Evolutionary conservation across 2,329 filamentous ascomycete genomes (phyloP), one percentile per base, ranked within the genome.

Genomic region (Phialocephala sp.): DNA sequence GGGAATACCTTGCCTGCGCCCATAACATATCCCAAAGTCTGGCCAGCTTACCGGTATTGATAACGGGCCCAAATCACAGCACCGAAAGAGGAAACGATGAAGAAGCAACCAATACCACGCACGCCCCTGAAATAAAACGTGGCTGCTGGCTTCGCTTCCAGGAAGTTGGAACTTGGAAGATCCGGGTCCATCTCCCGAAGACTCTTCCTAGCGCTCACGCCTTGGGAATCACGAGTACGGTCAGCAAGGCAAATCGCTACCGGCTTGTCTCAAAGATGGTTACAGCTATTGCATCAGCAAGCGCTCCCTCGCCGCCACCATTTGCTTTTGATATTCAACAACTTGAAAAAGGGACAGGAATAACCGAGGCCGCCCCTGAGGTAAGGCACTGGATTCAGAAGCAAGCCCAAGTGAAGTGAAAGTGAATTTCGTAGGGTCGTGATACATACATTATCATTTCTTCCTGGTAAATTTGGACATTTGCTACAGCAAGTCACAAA

Each of bases 371-470:
- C 3, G 45, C 8, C 45, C 45, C 45, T 50, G 45, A 24, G 4
- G n/a, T 50, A n/a, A 50, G n/a, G 22, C 45, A 50, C 12, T 20
- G 45, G 45, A 9, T 50, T 20, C n/a, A 50, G 22, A 45, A 45
- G 18, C 43, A 45, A 45, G n/a, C 6, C 4, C 14, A 43, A 43
- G n/a, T 11, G n/a, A 50, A 50, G 8, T 24, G n/a, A n/a, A 47
- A 50, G 8, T 20, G 43, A 41, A 41, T 41, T 41, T 41, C 37
- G 9, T 18, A 41, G 15, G 15, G 11, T 24, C 45, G 45, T 54
- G 12, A 54, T 32, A 14, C 50, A 54, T 54, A 54, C 50, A 54
- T 54, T 54, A 54, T 54, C 50, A 35, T 54, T 54, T n/a, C 50
- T 54, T 54, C 50, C 18, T 22, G 15, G 50, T 11, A 32, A 32